phyloP scores from a whole-genome alignment of 345 rosid species.

The Eucalyptus virginea region DNA sequence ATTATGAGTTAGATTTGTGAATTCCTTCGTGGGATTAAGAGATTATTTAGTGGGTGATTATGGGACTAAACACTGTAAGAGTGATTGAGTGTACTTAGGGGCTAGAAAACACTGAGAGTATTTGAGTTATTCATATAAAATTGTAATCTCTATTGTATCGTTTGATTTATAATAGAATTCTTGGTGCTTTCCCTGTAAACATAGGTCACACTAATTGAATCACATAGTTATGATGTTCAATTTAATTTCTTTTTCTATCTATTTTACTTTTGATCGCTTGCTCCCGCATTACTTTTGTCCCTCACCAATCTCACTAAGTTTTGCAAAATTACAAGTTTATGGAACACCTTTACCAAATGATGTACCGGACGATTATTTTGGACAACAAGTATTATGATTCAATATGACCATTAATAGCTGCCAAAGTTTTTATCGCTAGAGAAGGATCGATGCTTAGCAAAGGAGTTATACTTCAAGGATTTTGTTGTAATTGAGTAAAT shows the following conservation, averaged over 20 bases:
- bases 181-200: fast-evolving
- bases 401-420: neutral
- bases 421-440: neutral
- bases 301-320: neutral
- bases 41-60: neutral
- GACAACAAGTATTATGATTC: neutral
- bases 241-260: neutral
- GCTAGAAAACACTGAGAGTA: neutral
- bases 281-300: neutral
- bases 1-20: neutral
- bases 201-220: too few relatives aligned
- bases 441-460: neutral
- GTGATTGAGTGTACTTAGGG: neutral
- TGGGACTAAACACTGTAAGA: neutral
- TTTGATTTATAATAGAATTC: too few relatives aligned
- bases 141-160: too few relatives aligned
- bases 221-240: neutral
- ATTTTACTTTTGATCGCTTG: neutral
- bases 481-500: too few relatives aligned
- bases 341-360: neutral
- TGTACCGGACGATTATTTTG: neutral
- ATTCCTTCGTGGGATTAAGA: fast-evolving
- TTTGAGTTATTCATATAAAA: neutral
- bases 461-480: neutral
- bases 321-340: neutral